Percentiles rank a stretch among this genome's conserved stretches.
Conservation (phyloP, 2,329 filamentous ascomycete species). For the Cytospora piceicola region DNA sequence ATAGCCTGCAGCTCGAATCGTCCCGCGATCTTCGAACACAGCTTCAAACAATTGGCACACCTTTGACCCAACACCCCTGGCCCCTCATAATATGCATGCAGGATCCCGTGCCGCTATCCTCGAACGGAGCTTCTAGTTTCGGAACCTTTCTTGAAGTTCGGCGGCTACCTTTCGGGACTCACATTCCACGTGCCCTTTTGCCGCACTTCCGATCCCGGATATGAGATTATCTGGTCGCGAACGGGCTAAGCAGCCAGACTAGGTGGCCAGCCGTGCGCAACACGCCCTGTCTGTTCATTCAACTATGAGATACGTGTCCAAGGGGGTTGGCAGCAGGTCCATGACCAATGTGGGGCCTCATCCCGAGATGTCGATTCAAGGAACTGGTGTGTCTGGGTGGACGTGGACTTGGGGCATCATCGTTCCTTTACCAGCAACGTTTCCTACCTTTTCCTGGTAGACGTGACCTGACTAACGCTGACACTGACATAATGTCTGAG, state of each 20-base stretch:
- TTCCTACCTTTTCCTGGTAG: background rate
- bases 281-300: background rate
- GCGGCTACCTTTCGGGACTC: conserved; percentile 11
- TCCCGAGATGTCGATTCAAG: conserved; percentile 3
- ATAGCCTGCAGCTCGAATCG: conserved; percentile 1
- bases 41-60: conserved; percentile 2
- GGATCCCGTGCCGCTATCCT: conserved; percentile 8
- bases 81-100: conserved; percentile 11
- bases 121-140: conserved; percentile 8
- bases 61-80: conserved; percentile 8
- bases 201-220: conserved; percentile 1
- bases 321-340: background rate
- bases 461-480: background rate
- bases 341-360: background rate
- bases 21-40: background rate
- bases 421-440: background rate
- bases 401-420: background rate
- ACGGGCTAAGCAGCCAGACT: background rate
- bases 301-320: background rate
- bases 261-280: conserved; percentile 1
- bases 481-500: background rate
- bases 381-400: too few relatives aligned
- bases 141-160: conserved; percentile 2
- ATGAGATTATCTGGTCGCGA: conserved; percentile 7
- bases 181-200: conserved; percentile 4